A percentile compares a stretch with the other conserved stretches of the same genome.
These are phyloP conservation scores for Aureobasidium pullulans DNA, from an alignment of 2,329 filamentous ascomycete genomes.

Conservation along the genomic window DNA sequence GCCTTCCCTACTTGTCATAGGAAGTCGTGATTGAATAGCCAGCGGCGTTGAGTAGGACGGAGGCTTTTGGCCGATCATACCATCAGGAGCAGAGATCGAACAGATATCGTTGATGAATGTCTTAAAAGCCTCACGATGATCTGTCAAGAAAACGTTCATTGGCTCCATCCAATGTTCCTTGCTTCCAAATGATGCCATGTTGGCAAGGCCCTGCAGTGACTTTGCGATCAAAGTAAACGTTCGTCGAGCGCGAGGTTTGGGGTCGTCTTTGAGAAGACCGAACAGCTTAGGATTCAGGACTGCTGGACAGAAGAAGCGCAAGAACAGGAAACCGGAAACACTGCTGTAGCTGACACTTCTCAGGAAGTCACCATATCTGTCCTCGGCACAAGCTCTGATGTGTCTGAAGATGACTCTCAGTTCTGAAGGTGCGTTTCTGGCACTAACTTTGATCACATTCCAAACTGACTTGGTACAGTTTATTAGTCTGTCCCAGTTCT, in stretches of 20 bases:
- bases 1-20: slow-evolving; percentile 75
- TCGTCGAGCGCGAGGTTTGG: slow-evolving; percentile 72
- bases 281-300: slow-evolving; percentile 93
- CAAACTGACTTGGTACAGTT: slow-evolving; percentile 74
- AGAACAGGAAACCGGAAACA: slow-evolving; percentile 87
- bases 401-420: slow-evolving; percentile 82
- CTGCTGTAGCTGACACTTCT: slow-evolving; percentile 87
- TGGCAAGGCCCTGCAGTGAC: slow-evolving; percentile 81
- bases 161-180: slow-evolving; percentile 99
- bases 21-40: slow-evolving; percentile 77
- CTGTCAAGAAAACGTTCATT: slow-evolving; percentile 81
- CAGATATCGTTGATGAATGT: slow-evolving; percentile 82
- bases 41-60: slow-evolving; percentile 89
- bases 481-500: slow-evolving; percentile 75
- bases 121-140: slow-evolving; percentile 73
- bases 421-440: slow-evolving; percentile 68
- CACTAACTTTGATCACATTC: slow-evolving; percentile 73
- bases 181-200: slow-evolving; percentile 83
- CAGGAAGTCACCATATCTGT: slow-evolving; percentile 87
- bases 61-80: slow-evolving; percentile 40
- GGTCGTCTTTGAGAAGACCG: slow-evolving; percentile 78
- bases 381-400: slow-evolving; percentile 84
- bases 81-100: slow-evolving; percentile 45
- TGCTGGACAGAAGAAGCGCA: slow-evolving; percentile 94
- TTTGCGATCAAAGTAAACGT: slow-evolving; percentile 91